Base-by-base conservation (phyloP, 805 yeast species). In the Starmera dryadoides region DNA sequence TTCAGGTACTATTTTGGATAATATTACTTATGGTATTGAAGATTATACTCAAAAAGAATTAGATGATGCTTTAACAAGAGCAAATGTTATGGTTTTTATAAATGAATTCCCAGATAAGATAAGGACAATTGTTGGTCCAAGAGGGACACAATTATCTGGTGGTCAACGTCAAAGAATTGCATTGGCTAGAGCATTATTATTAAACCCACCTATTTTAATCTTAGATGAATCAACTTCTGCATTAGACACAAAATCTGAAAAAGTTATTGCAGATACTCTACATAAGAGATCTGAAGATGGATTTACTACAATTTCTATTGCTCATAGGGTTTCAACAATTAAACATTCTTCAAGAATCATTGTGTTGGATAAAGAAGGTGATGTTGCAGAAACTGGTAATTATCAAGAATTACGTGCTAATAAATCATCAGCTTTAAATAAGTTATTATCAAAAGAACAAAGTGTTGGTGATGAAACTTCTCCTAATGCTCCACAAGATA, bases 181-280 rank as follows among this genome's bases (percentile, higher is more conserved):
- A 7, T 69, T 91, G 42, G 96, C 97, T 1, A 71, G 98, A 43
- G 86, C 96, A 0, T 69, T 91, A 38, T 69, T 91, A 37, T 68
- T 85, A 38, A 71, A 79, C 34, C 97, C 98, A 2, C 71, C 81
- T 6, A 71, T 91, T n/a, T 64, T 91, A 42, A 77, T 91, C 25
- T 63, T 91, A 42, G 98, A 91, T 58, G 98, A 91, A 58, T 96
- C 97, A 12, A 91, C 98, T 0, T 85, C 95, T 26, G 97, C 97
- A 0, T 66, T 91, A 37, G 98, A 91, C 55, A 78, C 94, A 11
- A 85, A 84, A 40, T 81, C 89, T 49, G 98, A 91, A 55, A 81
- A 83, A 49, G 75, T 86, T 3, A 94, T 91, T 31, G 86, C 87
- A 56, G 74, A 73, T 37, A 86, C 94, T 8, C 63, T 91, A 43